Conservation (phyloP, 495 filamentous ascomycete species). For the Hypoxylon trugodes region DNA sequence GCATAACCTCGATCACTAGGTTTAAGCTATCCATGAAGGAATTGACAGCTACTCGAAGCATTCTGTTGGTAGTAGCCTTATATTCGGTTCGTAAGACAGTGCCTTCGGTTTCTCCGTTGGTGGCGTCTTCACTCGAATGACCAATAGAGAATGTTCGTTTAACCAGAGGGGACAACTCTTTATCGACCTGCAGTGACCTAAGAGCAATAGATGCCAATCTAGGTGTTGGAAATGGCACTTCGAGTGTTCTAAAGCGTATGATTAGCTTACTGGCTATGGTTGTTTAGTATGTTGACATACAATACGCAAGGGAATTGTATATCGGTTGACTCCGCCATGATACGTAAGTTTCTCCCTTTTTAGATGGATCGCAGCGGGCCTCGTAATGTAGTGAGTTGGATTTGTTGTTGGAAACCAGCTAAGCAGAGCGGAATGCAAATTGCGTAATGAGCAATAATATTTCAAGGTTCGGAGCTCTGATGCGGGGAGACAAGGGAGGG, state of each 20-base stretch:
- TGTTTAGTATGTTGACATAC: slow-evolving; percentile 54
- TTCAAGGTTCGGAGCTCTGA: slow-evolving; percentile 1
- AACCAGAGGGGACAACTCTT: slow-evolving; percentile 86
- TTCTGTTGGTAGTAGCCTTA: slow-evolving; percentile 89
- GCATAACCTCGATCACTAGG: slow-evolving; percentile 84
- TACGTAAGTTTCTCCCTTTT: not conserved
- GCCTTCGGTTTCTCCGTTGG: slow-evolving; percentile 51
- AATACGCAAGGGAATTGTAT: slow-evolving; percentile 75
- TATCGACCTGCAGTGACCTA: slow-evolving; percentile 81
- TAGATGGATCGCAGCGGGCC: not conserved
- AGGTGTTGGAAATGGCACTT: slow-evolving; percentile 82
- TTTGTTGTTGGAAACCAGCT: not conserved
- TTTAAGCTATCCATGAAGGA: slow-evolving; percentile 94
- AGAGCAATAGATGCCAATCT: slow-evolving; percentile 81
- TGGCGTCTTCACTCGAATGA: slow-evolving; percentile 40
- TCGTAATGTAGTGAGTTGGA: not conserved
- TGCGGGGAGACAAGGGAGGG: slow-evolving; percentile 20
- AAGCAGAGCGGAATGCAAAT: slow-evolving; percentile 28
- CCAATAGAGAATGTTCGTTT: slow-evolving; percentile 71
- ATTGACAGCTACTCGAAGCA: slow-evolving; percentile 96
- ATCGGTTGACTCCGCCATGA: slow-evolving; percentile 48
- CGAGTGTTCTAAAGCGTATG: slow-evolving; percentile 66
- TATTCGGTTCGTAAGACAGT: slow-evolving; percentile 79
- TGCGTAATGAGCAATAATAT: slow-evolving; percentile 28
- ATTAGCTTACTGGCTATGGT: slow-evolving; percentile 22